Base-by-base conservation (phyloP, 805 yeast species). In the Nematodospora valgi region DNA sequence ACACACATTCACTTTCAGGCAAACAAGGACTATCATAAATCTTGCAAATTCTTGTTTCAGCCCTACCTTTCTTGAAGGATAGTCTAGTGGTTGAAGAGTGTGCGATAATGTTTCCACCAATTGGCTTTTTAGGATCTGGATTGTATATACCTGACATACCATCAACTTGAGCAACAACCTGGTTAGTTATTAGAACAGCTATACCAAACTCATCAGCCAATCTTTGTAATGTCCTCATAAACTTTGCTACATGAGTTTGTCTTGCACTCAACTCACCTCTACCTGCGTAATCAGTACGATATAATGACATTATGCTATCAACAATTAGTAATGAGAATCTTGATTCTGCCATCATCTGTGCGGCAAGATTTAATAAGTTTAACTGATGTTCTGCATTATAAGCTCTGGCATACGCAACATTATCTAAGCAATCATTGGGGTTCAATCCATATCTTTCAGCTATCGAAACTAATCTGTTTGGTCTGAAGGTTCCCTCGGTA, bases 131-230 rank as follows among this genome's bases (percentile, higher is more conserved):
- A 11, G 98, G 97, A 59, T 93, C 98, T 1, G 96, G 95, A 49
- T 89, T 88, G 58, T 80, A 89, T 67, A 78, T 65, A 18, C 77
- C 72, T 27, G 78, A 78, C 52, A 94, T 94, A 1, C 91, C 93
- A 54, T 93, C 98, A 13, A 93, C 98, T 60, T 89, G 97, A 4
- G 98, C 97, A 5, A 87, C 96, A 15, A 93, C 98, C 61, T 93
- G 98, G 62, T 93, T 93, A 27, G 72, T 67, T 30, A 93, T 87
- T 5, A 93, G 88, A 7, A 91, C 96, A 0, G 98, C 98, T 38
- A 93, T 87, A 30, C 98, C 98, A 62, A 86, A 93, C 64, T 91
- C 98, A 60, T 93, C 98, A 0, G 98, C 98, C 36, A 93, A 72
- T 49, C 96, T 68, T 59, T 93, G 98, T 41, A 93, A 72, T 13